Percentiles rank a stretch among this genome's conserved stretches.
phyloP scores from a whole-genome alignment of 192 early-diverging fungal genomes.

The Mortierella antarctica region DNA sequence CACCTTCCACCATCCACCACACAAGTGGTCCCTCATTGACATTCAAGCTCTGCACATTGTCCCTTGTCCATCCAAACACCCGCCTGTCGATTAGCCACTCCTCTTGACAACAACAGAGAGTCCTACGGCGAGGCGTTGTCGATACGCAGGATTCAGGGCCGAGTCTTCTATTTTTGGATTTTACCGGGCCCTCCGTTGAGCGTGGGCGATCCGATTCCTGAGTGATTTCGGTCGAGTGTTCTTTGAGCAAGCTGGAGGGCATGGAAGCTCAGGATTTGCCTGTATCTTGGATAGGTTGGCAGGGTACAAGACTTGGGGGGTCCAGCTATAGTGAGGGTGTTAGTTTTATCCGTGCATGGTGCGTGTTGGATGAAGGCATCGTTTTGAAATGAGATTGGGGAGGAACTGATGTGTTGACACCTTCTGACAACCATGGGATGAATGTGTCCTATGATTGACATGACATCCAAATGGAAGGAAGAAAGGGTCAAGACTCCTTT shows the following conservation, averaged over 20 bases:
- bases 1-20: too few species aligned
- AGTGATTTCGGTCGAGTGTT: constrained; percentile 1
- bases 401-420: neutral
- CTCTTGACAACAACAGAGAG: too few species aligned
- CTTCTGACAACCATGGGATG: constrained; percentile 1
- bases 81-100: too few species aligned
- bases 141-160: constrained; percentile 24
- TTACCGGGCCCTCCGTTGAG: constrained; percentile 11
- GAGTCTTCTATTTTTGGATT: constrained; percentile 14
- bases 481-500: constrained; percentile 1
- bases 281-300: neutral
- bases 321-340: neutral
- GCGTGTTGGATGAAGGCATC: constrained; percentile 1
- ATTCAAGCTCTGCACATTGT: too few species aligned
- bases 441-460: neutral
- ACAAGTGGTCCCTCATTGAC: too few species aligned
- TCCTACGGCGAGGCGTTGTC: constrained; percentile 15
- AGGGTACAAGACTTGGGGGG: neutral
- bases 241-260: constrained; percentile 12
- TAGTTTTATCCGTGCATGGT: neutral
- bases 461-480: constrained; percentile 1
- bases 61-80: too few species aligned
- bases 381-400: neutral
- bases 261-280: constrained; percentile 13
- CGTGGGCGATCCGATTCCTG: constrained; percentile 11